Conservation (phyloP, 805 yeast genomes). For the Wilhelminamyces savonicus region DNA sequence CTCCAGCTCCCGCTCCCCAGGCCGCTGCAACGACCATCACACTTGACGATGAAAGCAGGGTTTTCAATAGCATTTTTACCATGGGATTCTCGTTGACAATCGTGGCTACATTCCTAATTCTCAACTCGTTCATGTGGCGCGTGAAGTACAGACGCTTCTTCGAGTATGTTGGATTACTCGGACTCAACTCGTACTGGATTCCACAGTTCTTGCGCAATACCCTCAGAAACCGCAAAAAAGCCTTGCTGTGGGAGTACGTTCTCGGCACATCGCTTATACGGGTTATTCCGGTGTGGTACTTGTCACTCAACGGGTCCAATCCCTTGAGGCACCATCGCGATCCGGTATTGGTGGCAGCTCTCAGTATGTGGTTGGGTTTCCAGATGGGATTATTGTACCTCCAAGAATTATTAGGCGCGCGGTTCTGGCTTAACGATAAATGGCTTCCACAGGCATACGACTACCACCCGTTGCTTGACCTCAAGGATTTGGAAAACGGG, state of each 20-base stretch:
- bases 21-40: constrained; percentile 2
- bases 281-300: constrained; percentile 57
- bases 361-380: constrained; percentile 49
- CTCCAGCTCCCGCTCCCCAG: constrained; percentile 2
- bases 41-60: constrained; percentile 13
- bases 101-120: constrained; percentile 43
- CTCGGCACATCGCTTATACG: constrained; percentile 60
- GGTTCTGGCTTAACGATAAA: constrained; percentile 75
- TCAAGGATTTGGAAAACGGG: constrained; percentile 51
- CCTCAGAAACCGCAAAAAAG: constrained; percentile 57
- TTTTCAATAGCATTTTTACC: constrained; percentile 20
- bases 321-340: constrained; percentile 70
- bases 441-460: constrained; percentile 78
- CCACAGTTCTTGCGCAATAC: constrained; percentile 84
- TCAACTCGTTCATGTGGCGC: constrained; percentile 63
- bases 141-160: constrained; percentile 43
- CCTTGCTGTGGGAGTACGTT: constrained; percentile 70
- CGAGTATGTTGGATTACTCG: constrained; percentile 49
- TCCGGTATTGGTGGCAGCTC: constrained; percentile 37
- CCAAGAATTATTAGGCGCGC: constrained; percentile 68
- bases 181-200: constrained; percentile 71
- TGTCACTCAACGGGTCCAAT: constrained; percentile 47
- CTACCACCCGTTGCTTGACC: constrained; percentile 64
- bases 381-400: constrained; percentile 55
- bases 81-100: constrained; percentile 20